A percentile compares a stretch with the other conserved stretches of the same genome.
phyloP scores from a whole-genome alignment of 768 basidiomycete genomes.

The Clitopilus hobsonii region DNA sequence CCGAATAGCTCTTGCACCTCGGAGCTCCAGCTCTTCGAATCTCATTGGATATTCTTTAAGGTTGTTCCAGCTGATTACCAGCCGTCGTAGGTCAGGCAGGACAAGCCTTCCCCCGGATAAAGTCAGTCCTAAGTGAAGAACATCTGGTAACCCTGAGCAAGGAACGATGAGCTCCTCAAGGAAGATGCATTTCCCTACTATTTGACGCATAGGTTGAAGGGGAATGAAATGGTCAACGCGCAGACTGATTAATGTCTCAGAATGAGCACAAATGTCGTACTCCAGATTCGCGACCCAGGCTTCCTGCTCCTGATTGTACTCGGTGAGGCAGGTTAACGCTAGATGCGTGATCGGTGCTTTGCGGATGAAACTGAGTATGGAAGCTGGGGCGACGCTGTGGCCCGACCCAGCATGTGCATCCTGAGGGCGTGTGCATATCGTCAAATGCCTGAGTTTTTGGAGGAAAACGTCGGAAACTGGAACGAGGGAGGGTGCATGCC shows the following conservation, averaged over 20 bases:
- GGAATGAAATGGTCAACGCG: not conserved
- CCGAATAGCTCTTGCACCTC: not conserved
- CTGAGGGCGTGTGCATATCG: not conserved
- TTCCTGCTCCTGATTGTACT: too few relatives aligned
- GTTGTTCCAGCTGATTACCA: not conserved
- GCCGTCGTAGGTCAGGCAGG: not conserved
- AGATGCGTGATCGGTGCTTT: too few relatives aligned
- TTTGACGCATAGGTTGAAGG: not conserved
- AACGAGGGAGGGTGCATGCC: not conserved
- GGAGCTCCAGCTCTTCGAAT: not conserved
- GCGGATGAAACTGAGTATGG: not conserved
- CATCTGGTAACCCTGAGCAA: too few relatives aligned
- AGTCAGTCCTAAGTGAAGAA: too few relatives aligned
- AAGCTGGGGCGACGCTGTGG: not conserved
- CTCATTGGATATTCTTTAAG: not conserved
- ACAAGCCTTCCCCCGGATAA: not conserved
- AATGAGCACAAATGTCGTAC: too few relatives aligned
- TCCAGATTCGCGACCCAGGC: too few relatives aligned
- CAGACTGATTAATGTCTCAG: too few relatives aligned
- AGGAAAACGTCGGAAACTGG: not conserved
- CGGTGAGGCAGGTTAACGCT: too few relatives aligned
- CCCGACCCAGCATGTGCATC: not conserved
- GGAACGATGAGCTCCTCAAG: too few relatives aligned
- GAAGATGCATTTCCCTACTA: too few relatives aligned
- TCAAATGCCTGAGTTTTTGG: not conserved